These are phyloP conservation scores for Torulaspora maleeae DNA, from an alignment of 805 yeast species.

Conservation along the genomic window DNA sequence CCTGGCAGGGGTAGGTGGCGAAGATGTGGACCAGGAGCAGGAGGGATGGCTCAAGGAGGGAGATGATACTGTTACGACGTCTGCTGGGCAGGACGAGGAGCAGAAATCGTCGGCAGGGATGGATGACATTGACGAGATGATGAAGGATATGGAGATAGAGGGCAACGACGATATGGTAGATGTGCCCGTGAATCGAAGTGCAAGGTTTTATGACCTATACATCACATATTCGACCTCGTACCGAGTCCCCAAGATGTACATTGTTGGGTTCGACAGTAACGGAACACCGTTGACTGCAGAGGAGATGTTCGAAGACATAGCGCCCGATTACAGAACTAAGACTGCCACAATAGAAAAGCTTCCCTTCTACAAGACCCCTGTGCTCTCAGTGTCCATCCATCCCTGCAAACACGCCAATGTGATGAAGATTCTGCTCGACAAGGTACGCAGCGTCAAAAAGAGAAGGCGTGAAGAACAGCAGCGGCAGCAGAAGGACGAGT, in stretches of 20 bases:
- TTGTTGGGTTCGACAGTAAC: slow-evolving; percentile 77
- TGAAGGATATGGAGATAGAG: slow-evolving; percentile 29
- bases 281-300: slow-evolving; percentile 84
- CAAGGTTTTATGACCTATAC: slow-evolving; percentile 79
- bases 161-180: slow-evolving; percentile 43
- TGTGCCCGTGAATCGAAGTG: slow-evolving; percentile 42
- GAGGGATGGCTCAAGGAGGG: slow-evolving; percentile 56
- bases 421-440: slow-evolving; percentile 79
- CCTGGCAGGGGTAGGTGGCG: slow-evolving; percentile 21
- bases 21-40: slow-evolving; percentile 40
- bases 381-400: slow-evolving; percentile 73
- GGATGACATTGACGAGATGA: slow-evolving; percentile 29
- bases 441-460: slow-evolving; percentile 53
- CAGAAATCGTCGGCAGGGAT: slow-evolving; percentile 2
- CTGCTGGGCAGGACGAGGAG: slow-evolving; percentile 6
- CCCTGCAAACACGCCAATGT: slow-evolving; percentile 95
- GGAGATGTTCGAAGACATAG: slow-evolving; percentile 92
- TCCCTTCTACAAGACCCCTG: slow-evolving; percentile 71
- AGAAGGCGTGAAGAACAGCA: slow-evolving; percentile 42
- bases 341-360: slow-evolving; percentile 94
- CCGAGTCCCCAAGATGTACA: slow-evolving; percentile 89
- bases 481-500: slow-evolving; percentile 36
- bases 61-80: slow-evolving; percentile 17
- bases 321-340: slow-evolving; percentile 86
- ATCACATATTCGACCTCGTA: slow-evolving; percentile 92